Evolutionary conservation across 176 grass and related monocot genomes (phyloP).

Genomic region (Bothriochloa decipiens): DNA sequence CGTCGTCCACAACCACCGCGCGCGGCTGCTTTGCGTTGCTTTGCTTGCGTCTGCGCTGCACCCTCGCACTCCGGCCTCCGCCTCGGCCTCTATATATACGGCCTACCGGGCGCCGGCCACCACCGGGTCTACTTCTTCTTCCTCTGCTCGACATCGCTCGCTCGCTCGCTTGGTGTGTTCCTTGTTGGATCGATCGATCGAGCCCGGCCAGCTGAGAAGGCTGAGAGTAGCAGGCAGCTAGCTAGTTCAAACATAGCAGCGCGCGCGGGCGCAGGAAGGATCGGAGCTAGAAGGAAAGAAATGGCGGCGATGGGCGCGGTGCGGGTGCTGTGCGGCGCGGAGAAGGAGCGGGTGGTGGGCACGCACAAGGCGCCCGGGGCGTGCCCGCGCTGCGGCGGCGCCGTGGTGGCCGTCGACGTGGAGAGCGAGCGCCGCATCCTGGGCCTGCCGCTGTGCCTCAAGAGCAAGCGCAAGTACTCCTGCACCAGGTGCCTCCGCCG

Average conservation of each 20-base stretch:
- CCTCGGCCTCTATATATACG: neutral
- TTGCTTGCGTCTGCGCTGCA: neutral
- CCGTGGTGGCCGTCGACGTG: slow-evolving; percentile 71
- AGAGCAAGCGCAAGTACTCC: slow-evolving; percentile 81
- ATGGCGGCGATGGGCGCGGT: slow-evolving; percentile 29
- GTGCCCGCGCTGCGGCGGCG: slow-evolving; percentile 78
- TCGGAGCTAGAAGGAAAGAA: too few relatives aligned
- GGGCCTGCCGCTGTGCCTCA: slow-evolving; percentile 75
- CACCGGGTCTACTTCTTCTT: too few relatives aligned
- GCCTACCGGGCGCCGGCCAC: neutral
- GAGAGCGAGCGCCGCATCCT: slow-evolving; percentile 62
- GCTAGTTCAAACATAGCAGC: too few relatives aligned
- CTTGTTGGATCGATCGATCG: too few relatives aligned
- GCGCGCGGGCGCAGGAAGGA: too few relatives aligned
- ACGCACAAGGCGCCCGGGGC: slow-evolving; percentile 68
- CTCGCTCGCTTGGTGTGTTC: too few relatives aligned
- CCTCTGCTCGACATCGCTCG: too few relatives aligned
- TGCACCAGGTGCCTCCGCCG: slow-evolving; percentile 71
- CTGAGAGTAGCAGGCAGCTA: too few relatives aligned
- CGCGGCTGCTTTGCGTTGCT: neutral
- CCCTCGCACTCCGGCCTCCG: neutral
- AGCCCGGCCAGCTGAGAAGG: too few relatives aligned
- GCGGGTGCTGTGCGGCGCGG: slow-evolving; percentile 46
- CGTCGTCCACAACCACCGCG: neutral
- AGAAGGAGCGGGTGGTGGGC: slow-evolving; percentile 67